Conservation (phyloP, 1,284 basidiomycete species). For the Xerocomus cyaneibrunnescens region DNA sequence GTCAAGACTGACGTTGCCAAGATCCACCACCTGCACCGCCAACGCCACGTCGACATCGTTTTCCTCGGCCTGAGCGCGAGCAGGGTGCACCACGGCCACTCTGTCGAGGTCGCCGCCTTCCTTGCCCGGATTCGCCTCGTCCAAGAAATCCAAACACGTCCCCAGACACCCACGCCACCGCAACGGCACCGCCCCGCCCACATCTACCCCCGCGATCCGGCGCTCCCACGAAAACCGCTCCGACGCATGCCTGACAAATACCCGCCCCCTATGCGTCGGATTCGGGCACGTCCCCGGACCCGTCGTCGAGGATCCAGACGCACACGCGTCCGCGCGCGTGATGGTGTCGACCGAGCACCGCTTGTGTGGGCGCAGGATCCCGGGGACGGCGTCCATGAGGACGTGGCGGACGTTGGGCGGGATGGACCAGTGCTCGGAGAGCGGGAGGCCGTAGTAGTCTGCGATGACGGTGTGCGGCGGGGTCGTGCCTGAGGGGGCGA, state of each 20-base stretch:
- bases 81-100: not conserved
- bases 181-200: slow-evolving; percentile 59
- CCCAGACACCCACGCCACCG: slow-evolving; percentile 64
- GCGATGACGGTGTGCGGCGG: slow-evolving; percentile 33
- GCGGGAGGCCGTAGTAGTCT: slow-evolving; percentile 36
- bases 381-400: slow-evolving; percentile 41
- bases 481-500: slow-evolving; percentile 32
- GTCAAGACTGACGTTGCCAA: slow-evolving; percentile 21
- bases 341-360: slow-evolving; percentile 11
- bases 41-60: slow-evolving; percentile 21
- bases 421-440: slow-evolving; percentile 35
- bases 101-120: not conserved
- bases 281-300: slow-evolving; percentile 50
- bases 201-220: slow-evolving; percentile 48
- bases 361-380: slow-evolving; percentile 24
- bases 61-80: not conserved
- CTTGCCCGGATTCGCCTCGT: slow-evolving; percentile 9
- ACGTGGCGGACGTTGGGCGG: slow-evolving; percentile 28
- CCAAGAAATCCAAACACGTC: slow-evolving; percentile 64
- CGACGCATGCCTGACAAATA: slow-evolving; percentile 59
- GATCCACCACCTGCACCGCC: slow-evolving; percentile 36
- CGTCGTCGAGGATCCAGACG: not conserved
- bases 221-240: slow-evolving; percentile 67
- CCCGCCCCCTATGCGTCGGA: slow-evolving; percentile 43
- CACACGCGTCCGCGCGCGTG: not conserved